Percentiles rank a stretch among this genome's conserved stretches.
Conservation (phyloP, 306 rosid genomes). For the Hylodesmum podocarpum region DNA sequence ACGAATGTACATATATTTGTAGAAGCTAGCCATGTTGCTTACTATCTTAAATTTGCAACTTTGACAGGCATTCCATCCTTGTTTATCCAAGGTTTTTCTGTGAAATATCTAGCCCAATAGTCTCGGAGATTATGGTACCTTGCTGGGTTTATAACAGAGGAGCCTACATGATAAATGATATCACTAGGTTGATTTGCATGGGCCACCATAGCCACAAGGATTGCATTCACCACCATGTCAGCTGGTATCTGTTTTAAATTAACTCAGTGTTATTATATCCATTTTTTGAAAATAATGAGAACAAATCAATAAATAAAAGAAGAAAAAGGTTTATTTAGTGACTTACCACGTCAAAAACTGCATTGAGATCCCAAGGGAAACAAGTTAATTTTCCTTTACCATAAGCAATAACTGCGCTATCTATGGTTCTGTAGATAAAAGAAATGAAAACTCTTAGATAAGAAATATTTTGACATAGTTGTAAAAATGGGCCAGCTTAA, state of each 20-base stretch:
- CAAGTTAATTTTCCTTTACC: constrained; percentile 65
- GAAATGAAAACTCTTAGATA: not conserved
- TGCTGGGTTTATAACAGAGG: constrained; percentile 55
- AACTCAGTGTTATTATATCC: not conserved
- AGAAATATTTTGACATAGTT: too few relatives aligned
- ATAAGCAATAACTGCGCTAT: constrained; percentile 54
- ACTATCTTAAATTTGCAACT: constrained; percentile 41
- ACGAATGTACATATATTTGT: constrained; percentile 57
- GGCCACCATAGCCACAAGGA: constrained; percentile 49
- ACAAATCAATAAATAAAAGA: not conserved
- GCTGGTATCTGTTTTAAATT: constrained; percentile 60
- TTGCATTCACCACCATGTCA: constrained; percentile 76
- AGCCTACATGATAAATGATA: constrained; percentile 64
- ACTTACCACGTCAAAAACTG: constrained; percentile 59
- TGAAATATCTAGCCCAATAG: constrained; percentile 42
- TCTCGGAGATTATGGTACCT: constrained; percentile 37
- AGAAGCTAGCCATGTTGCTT: constrained; percentile 51
- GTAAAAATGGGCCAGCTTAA: too few relatives aligned
- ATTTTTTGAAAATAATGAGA: not conserved
- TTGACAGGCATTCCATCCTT: constrained; percentile 59
- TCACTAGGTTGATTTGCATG: constrained; percentile 44
- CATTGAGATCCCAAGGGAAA: constrained; percentile 41
- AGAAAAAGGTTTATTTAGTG: not conserved
- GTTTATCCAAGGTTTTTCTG: constrained; percentile 55
- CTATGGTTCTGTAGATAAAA: constrained; percentile 75